Evolutionary conservation across 2,329 filamentous ascomycete species (phyloP).

Genomic region (Calonectria ilicicola): DNA sequence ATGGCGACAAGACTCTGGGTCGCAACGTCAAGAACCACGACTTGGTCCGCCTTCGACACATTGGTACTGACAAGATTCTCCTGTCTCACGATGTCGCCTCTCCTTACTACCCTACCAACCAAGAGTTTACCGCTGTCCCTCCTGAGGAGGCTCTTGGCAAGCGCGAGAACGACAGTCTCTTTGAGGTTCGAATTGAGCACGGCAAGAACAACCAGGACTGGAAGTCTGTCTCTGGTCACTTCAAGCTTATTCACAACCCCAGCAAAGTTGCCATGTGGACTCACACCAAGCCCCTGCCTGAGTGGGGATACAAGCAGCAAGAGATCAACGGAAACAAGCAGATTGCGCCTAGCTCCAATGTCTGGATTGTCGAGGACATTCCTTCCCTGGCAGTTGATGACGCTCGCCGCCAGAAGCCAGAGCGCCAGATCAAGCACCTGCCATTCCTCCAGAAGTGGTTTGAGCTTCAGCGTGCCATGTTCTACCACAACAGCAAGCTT

Average conservation of each 20-base stretch:
- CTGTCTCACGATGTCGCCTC: constrained; percentile 97
- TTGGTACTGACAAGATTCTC: constrained; percentile 87
- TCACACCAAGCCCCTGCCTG: constrained; percentile 91
- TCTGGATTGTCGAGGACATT: constrained; percentile 95
- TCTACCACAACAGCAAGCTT: constrained; percentile 98
- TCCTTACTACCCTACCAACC: constrained; percentile 95
- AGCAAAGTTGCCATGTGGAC: constrained; percentile 99
- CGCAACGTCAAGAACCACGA: constrained; percentile 85
- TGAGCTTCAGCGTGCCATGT: constrained; percentile 97
- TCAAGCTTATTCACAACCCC: constrained; percentile 94
- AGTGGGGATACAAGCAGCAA: constrained; percentile 97
- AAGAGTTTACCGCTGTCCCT: constrained; percentile 92
- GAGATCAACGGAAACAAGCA: constrained; percentile 99
- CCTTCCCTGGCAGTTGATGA: constrained; percentile 80
- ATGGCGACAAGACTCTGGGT: constrained; percentile 68
- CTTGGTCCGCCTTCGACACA: constrained; percentile 85
- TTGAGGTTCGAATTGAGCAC: constrained; percentile 91
- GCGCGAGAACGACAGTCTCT: constrained; percentile 89
- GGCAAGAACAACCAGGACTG: constrained; percentile 86
- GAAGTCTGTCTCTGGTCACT: constrained; percentile 90
- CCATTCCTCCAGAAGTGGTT: constrained; percentile 96
- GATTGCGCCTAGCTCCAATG: constrained; percentile 86
- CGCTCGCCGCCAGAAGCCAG: constrained; percentile 79
- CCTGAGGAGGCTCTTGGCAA: constrained; percentile 78
- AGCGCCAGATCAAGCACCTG: constrained; percentile 83